Conservation (phyloP, 2,329 filamentous ascomycete species). For the Pseudogymnoascus sp. region DNA sequence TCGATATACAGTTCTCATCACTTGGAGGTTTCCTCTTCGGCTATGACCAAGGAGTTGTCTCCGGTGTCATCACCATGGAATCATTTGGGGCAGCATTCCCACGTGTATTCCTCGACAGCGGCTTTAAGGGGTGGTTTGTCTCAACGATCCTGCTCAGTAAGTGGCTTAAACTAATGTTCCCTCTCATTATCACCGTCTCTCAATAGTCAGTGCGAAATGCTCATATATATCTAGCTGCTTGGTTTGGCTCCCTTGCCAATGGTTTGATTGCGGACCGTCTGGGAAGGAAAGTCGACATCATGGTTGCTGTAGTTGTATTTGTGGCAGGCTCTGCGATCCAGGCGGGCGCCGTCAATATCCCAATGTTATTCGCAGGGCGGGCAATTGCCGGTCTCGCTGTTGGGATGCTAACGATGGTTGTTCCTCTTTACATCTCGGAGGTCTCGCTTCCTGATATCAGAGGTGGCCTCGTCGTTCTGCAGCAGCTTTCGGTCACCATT, state of each 20-base stretch:
- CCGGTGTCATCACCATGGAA: constrained; percentile 38
- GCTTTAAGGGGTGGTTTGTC: constrained; percentile 45
- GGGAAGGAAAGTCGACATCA: constrained; percentile 26
- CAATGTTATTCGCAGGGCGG: constrained; percentile 37
- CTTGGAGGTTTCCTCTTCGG: constrained; percentile 37
- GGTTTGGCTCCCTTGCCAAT: constrained; percentile 39
- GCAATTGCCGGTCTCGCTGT: constrained; percentile 41
- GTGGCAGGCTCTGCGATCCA: constrained; percentile 26
- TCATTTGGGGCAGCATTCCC: constrained; percentile 35
- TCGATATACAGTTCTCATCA: constrained; percentile 29
- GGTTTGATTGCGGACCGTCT: constrained; percentile 28
- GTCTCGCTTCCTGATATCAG: constrained; percentile 23
- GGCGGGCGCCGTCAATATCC: constrained; percentile 25
- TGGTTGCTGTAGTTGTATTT: constrained; percentile 25
- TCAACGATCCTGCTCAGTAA: constrained; percentile 38
- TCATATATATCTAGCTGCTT: constrained; percentile 30
- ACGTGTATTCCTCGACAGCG: constrained; percentile 33
- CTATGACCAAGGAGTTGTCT: constrained; percentile 41
- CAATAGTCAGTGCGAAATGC: not conserved
- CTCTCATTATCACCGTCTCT: not conserved
- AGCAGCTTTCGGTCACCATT: constrained; percentile 22
- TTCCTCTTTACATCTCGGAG: constrained; percentile 36
- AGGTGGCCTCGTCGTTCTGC: constrained; percentile 22
- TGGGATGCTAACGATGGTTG: constrained; percentile 38
- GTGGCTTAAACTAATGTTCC: constrained; percentile 8